Conservation (phyloP, 1,284 basidiomycete species). For the Apiotrichum mycotoxinovorans region DNA sequence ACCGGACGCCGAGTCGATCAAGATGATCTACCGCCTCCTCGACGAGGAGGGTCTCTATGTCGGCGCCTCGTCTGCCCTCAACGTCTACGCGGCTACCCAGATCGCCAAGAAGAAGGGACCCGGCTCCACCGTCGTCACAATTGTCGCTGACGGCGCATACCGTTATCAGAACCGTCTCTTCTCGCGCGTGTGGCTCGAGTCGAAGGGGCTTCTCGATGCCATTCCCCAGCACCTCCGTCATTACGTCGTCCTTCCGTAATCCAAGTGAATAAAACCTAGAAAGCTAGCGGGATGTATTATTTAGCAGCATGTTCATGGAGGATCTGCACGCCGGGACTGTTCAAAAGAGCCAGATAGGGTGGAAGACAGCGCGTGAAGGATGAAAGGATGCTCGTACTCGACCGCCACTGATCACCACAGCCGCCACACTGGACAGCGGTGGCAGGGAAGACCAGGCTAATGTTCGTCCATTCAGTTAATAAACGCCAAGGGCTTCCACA, state of each 20-base stretch:
- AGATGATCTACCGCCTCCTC: slow-evolving; percentile 88
- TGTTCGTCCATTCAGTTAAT: too few relatives aligned
- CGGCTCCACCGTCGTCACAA: slow-evolving; percentile 79
- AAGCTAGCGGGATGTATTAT: neutral
- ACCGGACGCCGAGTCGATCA: slow-evolving; percentile 83
- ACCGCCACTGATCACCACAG: too few relatives aligned
- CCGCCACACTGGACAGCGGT: too few relatives aligned
- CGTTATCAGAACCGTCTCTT: slow-evolving; percentile 90
- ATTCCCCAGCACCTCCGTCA: slow-evolving; percentile 76
- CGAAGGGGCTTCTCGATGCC: slow-evolving; percentile 71
- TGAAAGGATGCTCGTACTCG: too few relatives aligned
- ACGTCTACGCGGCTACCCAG: slow-evolving; percentile 89
- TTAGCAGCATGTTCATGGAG: neutral
- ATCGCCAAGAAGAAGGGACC: slow-evolving; percentile 77
- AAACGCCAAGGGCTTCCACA: too few relatives aligned
- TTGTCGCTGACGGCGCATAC: slow-evolving; percentile 53
- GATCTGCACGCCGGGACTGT: too few relatives aligned
- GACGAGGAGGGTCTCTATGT: slow-evolving; percentile 93
- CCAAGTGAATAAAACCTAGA: neutral
- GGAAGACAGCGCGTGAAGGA: too few relatives aligned
- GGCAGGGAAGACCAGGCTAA: too few relatives aligned
- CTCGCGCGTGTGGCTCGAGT: slow-evolving; percentile 88
- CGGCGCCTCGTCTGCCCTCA: slow-evolving; percentile 92
- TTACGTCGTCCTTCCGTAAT: slow-evolving; percentile 75
- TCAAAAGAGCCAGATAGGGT: too few relatives aligned